Conservation (phyloP, 2,329 filamentous ascomycete genomes). For the Colletotrichum incanum region DNA sequence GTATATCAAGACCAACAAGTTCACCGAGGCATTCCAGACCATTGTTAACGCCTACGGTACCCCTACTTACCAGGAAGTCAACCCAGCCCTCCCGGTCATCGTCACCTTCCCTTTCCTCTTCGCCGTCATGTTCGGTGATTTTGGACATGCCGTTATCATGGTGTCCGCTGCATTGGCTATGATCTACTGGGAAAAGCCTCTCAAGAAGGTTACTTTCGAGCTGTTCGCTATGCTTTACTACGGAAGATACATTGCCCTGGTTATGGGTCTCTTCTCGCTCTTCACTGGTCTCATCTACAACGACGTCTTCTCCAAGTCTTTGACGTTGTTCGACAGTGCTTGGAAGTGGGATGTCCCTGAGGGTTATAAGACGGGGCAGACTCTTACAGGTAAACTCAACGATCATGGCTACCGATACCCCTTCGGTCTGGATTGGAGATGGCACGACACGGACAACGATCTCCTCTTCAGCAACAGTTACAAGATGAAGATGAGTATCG, state of each 20-base stretch:
- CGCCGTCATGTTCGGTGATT: conserved; percentile 99
- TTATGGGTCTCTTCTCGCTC: conserved; percentile 98
- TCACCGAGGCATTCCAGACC: conserved; percentile 97
- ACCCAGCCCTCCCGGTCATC: conserved; percentile 94
- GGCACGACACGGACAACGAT: conserved; percentile 96
- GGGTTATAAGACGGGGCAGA: conserved; percentile 74
- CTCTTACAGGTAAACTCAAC: conserved; percentile 78
- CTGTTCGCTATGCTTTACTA: conserved; percentile 99
- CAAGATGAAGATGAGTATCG: conserved; percentile 99
- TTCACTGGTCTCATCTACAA: conserved; percentile 99
- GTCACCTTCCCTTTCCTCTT: conserved; percentile 99
- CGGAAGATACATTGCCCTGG: conserved; percentile 96
- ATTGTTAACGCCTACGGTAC: conserved; percentile 99
- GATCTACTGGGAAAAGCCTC: conserved; percentile 95
- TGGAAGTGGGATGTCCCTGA: conserved; percentile 85
- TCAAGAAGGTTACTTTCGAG: conserved; percentile 94
- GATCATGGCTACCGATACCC: conserved; percentile 86
- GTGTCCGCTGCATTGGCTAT: conserved; percentile 86
- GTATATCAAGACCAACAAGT: conserved; percentile 98
- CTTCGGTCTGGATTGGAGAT: conserved; percentile 95
- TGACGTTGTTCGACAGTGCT: conserved; percentile 90
- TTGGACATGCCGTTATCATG: conserved; percentile 95
- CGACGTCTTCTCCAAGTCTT: conserved; percentile 94
- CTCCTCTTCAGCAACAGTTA: conserved; percentile 97
- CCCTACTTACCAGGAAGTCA: conserved; percentile 96